phyloP scores from a whole-genome alignment of 495 filamentous ascomycete species.

The Aspergillus carlsbadensis region DNA sequence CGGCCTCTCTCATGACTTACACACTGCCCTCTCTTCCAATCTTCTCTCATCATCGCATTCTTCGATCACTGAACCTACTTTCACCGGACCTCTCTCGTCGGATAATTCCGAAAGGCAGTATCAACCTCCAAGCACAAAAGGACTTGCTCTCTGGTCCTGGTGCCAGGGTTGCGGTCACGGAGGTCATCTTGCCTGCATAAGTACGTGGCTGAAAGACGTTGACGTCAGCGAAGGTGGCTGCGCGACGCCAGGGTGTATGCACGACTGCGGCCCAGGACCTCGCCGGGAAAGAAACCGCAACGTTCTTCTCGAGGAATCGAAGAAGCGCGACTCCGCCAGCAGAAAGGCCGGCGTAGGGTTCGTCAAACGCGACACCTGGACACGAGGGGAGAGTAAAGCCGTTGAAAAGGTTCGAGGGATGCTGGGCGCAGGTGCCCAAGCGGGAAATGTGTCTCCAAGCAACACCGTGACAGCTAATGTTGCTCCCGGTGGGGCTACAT shows the following conservation, averaged over 20 bases:
- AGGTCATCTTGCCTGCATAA: conserved; percentile 68
- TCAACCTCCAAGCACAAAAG: conserved; percentile 28
- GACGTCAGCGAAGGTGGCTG: conserved; percentile 67
- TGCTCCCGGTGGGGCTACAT: conserved; percentile 22
- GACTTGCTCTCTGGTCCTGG: conserved; percentile 59
- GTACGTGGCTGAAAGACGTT: conserved; percentile 59
- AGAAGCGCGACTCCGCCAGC: conserved; percentile 36
- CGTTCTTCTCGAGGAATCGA: conserved; percentile 33
- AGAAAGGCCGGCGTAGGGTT: conserved; percentile 36
- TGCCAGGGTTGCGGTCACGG: conserved; percentile 76
- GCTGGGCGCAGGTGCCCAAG: conserved; percentile 32
- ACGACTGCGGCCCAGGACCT: conserved; percentile 67
- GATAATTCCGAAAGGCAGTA: conserved; percentile 24
- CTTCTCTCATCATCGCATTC: conserved; percentile 30
- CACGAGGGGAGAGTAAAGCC: conserved; percentile 42
- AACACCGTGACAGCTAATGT: conserved; percentile 14
- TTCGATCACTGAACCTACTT: conserved; percentile 34
- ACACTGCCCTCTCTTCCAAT: conserved; percentile 23
- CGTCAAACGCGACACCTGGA: conserved; percentile 46
- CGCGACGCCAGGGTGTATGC: conserved; percentile 69
- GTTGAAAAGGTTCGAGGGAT: conserved; percentile 50
- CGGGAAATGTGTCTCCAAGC: conserved; percentile 26
- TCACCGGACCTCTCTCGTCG: conserved; percentile 29
- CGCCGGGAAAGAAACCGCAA: conserved; percentile 49
- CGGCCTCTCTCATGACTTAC: conserved; percentile 14